Evolutionary conservation across 140 eudicot genomes (phyloP).

Genomic region (Bidens hawaiensis): DNA sequence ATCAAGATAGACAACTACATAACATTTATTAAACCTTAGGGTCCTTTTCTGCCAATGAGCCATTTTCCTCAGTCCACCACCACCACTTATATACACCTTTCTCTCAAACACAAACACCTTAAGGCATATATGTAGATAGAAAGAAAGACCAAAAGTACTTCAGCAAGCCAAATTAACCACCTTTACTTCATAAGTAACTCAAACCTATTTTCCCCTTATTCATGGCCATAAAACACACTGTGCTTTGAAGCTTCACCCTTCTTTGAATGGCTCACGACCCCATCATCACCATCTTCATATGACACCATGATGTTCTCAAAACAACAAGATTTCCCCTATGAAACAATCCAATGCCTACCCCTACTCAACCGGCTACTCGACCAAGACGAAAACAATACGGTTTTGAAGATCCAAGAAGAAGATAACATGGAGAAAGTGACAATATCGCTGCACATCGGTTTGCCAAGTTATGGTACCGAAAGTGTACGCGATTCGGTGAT

Average conservation of each 20-base stretch:
- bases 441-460: constrained; percentile 69
- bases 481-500: constrained; percentile 15
- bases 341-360: constrained; percentile 63
- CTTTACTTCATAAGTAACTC: constrained; percentile 30
- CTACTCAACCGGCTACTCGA: constrained; percentile 49
- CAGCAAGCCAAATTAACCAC: constrained; percentile 39
- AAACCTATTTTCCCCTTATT: constrained; percentile 21
- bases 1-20: neutral
- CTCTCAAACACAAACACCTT: constrained; percentile 30
- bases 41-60: constrained; percentile 5
- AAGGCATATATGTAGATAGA: constrained; percentile 26
- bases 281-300: constrained; percentile 31
- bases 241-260: constrained; percentile 59
- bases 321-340: constrained; percentile 24
- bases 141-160: constrained; percentile 42
- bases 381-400: constrained; percentile 35
- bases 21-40: constrained; percentile 1
- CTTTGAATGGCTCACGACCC: constrained; percentile 73
- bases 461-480: constrained; percentile 40
- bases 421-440: constrained; percentile 42
- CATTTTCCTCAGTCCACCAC: constrained; percentile 21
- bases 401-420: constrained; percentile 34
- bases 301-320: constrained; percentile 49
- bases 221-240: constrained; percentile 41
- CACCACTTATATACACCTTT: constrained; percentile 26